Evolutionary conservation across 345 rosid species (phyloP).

Genomic region (Aegle marmelos): DNA sequence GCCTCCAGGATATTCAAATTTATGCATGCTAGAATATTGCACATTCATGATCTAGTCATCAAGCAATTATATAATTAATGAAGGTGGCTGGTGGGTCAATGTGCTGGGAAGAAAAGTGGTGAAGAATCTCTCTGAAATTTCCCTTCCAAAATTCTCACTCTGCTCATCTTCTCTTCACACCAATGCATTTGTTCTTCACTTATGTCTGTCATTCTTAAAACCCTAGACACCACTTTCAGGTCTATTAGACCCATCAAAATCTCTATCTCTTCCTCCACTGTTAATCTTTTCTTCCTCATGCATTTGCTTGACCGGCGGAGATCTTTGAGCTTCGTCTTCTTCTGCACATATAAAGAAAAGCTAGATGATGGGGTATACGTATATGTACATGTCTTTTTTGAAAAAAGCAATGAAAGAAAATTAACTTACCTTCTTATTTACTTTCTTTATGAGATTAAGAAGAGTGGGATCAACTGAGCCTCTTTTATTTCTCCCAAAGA

Average conservation of each 20-base stretch:
- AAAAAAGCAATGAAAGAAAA: not conserved
- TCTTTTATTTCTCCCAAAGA: conserved; percentile 61
- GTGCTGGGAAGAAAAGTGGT: conserved; percentile 93
- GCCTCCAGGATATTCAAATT: conserved; percentile 38
- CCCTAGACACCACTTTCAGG: conserved; percentile 88
- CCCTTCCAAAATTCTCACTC: conserved; percentile 64
- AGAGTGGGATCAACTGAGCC: conserved; percentile 81
- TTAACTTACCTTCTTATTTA: conserved; percentile 68
- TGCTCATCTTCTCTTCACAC: conserved; percentile 99
- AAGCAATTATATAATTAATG: conserved; percentile 15
- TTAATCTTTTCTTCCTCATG: conserved; percentile 64
- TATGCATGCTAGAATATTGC: conserved; percentile 21
- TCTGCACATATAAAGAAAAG: conserved; percentile 40
- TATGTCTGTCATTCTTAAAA: conserved; percentile 66
- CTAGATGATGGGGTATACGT: too few relatives aligned
- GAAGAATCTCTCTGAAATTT: conserved; percentile 87
- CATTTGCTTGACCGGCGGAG: conserved; percentile 61
- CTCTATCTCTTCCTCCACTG: conserved; percentile 78
- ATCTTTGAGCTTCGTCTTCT: conserved; percentile 79
- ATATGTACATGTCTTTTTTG: too few relatives aligned
- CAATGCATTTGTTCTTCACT: conserved; percentile 82
- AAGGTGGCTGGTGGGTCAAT: conserved; percentile 38
- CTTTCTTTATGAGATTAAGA: conserved; percentile 77
- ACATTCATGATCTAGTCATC: conserved; percentile 38
- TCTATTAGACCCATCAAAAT: conserved; percentile 88